These are phyloP conservation scores for Aegilops tauschii DNA, from an alignment of 176 grass and related monocot species.

Conservation along the genomic window DNA sequence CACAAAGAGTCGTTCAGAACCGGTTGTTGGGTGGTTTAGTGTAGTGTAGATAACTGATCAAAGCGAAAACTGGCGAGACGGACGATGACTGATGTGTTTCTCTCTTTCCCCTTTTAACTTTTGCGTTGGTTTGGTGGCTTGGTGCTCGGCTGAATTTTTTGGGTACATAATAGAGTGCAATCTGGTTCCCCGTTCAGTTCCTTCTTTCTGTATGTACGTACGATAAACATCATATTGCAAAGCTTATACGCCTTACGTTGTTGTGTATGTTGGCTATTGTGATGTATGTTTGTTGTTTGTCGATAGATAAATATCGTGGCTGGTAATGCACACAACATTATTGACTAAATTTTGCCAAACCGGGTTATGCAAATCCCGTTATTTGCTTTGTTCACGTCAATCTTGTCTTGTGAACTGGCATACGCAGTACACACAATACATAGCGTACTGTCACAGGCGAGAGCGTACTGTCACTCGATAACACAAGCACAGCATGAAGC, in stretches of 20 bases:
- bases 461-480: too few relatives aligned
- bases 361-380: too few relatives aligned
- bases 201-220: neutral
- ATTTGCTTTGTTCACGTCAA: neutral
- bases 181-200: neutral
- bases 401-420: neutral
- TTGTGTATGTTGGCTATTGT: neutral
- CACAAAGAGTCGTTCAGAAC: neutral
- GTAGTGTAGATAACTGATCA: slow-evolving; percentile 29
- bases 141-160: slow-evolving; percentile 3
- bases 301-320: too few relatives aligned
- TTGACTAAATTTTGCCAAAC: too few relatives aligned
- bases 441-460: too few relatives aligned
- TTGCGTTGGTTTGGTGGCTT: neutral
- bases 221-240: neutral
- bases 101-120: neutral
- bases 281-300: too few relatives aligned
- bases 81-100: neutral
- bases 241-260: neutral
- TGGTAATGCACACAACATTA: too few relatives aligned
- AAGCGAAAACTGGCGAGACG: neutral
- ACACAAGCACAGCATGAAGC: too few relatives aligned
- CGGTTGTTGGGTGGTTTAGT: neutral
- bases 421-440: too few relatives aligned
- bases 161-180: neutral